Conservation (phyloP, 1,139 yeast species). For the Lodderomyces metapsilosis region DNA sequence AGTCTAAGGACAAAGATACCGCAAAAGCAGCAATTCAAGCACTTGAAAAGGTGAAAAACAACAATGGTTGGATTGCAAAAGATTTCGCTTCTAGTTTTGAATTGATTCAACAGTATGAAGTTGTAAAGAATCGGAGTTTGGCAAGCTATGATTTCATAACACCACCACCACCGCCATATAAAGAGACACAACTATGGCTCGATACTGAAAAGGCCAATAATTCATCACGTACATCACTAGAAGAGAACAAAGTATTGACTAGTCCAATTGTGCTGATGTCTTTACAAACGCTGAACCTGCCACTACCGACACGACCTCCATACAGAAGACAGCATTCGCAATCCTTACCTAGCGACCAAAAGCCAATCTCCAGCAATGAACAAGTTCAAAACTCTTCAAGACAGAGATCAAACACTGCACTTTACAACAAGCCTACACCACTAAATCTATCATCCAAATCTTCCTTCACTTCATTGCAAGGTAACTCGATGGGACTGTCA, state of each 20-base stretch:
- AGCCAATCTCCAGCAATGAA: not conserved
- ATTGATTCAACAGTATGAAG: slow-evolving; percentile 28
- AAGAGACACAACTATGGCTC: not conserved
- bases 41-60: slow-evolving; percentile 42
- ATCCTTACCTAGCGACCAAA: slow-evolving; percentile 28
- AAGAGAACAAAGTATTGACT: slow-evolving; percentile 29
- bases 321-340: slow-evolving; percentile 31
- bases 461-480: slow-evolving; percentile 1
- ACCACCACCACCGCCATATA: not conserved
- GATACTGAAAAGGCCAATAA: slow-evolving; percentile 5
- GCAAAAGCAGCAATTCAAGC: slow-evolving; percentile 42
- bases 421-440: slow-evolving; percentile 6
- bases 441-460: slow-evolving; percentile 3
- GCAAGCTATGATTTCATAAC: slow-evolving; percentile 5
- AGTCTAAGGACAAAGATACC: slow-evolving; percentile 24
- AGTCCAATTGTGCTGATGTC: slow-evolving; percentile 38
- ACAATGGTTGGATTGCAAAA: slow-evolving; percentile 67
- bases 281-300: slow-evolving; percentile 10
- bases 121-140: slow-evolving; percentile 19
- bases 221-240: slow-evolving; percentile 15
- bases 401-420: slow-evolving; percentile 27
- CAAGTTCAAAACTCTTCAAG: slow-evolving; percentile 12
- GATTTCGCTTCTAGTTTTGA: slow-evolving; percentile 56
- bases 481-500: not conserved
- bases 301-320: not conserved